These are phyloP conservation scores for Penicillium turbatum DNA, from an alignment of 495 filamentous ascomycete genomes.

Conservation along the genomic window DNA sequence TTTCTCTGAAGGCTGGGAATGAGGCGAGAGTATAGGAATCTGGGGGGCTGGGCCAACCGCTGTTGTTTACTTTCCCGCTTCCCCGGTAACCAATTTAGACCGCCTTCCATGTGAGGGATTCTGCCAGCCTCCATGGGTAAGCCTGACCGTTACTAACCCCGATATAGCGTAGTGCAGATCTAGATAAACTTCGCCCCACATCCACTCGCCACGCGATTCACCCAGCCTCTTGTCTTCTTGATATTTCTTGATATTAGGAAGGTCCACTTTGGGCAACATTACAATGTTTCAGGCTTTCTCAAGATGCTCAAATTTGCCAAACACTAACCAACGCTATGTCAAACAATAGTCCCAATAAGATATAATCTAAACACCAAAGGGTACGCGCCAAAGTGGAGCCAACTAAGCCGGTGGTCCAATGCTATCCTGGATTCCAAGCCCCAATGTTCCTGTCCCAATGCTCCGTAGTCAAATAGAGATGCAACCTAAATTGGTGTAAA, in stretches of 20 bases:
- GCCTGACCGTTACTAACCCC: slow-evolving; percentile 12
- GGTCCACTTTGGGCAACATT: neutral
- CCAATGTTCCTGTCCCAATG: slow-evolving; percentile 14
- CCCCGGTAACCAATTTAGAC: slow-evolving; percentile 34
- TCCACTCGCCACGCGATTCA: slow-evolving; percentile 13
- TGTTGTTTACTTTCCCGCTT: slow-evolving; percentile 44
- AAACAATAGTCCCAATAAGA: slow-evolving; percentile 5
- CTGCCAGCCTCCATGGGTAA: slow-evolving; percentile 8
- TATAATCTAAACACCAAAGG: neutral
- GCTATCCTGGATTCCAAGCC: slow-evolving; percentile 8
- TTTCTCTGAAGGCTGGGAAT: slow-evolving; percentile 36
- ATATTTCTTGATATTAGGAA: neutral
- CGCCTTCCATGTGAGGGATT: slow-evolving; percentile 27
- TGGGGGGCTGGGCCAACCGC: slow-evolving; percentile 46
- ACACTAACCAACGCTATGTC: slow-evolving; percentile 11
- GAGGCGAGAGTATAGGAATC: slow-evolving; percentile 30
- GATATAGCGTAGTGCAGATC: slow-evolving; percentile 17
- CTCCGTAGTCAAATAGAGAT: slow-evolving; percentile 18
- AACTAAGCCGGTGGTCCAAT: slow-evolving; percentile 11
- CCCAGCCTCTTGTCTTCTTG: slow-evolving; percentile 18
- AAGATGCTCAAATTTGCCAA: neutral
- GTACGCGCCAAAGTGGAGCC: slow-evolving; percentile 8
- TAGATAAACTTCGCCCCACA: slow-evolving; percentile 20
- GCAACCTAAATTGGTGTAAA: slow-evolving; percentile 38
- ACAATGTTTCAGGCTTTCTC: neutral